Evolutionary conservation across 2,329 filamentous ascomycete genomes (phyloP).

Genomic region (Canariomyces notabilis): DNA sequence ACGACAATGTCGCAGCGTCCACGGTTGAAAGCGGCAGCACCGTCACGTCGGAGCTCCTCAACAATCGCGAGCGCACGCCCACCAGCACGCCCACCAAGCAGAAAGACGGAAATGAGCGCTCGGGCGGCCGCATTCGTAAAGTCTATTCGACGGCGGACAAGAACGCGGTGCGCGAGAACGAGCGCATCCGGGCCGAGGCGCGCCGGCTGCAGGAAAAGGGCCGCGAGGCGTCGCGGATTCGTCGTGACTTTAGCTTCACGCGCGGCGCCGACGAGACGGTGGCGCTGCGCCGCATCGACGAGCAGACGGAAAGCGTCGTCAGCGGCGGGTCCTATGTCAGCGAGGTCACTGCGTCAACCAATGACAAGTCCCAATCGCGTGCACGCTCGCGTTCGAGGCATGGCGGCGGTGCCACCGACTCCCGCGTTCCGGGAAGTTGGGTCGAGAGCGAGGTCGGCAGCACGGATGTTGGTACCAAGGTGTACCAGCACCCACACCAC

Average conservation of each 20-base stretch:
- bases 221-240: conserved; percentile 29
- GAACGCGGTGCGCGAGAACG: conserved; percentile 46
- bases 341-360: conserved; percentile 2
- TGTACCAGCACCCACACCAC: conserved; percentile 45
- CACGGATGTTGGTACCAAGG: conserved; percentile 53
- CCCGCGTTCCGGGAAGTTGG: conserved; percentile 35
- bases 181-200: conserved; percentile 53
- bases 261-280: conserved; percentile 34
- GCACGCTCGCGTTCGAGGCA: conserved; percentile 13
- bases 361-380: background rate
- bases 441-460: conserved; percentile 37
- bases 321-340: conserved; percentile 10
- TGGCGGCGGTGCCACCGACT: conserved; percentile 21
- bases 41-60: conserved; percentile 59
- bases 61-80: conserved; percentile 52
- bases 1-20: conserved; percentile 5
- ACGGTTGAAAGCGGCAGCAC: conserved; percentile 29
- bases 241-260: conserved; percentile 52
- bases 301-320: conserved; percentile 28
- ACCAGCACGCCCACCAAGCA: conserved; percentile 49
- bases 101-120: conserved; percentile 13
- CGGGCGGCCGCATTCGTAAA: conserved; percentile 50
- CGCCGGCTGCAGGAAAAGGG: conserved; percentile 50
- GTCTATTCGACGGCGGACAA: conserved; percentile 58
- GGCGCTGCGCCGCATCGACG: conserved; percentile 29